Evolutionary conservation across 805 yeast genomes (phyloP).

Genomic region (Kuraishia capsulata): DNA sequence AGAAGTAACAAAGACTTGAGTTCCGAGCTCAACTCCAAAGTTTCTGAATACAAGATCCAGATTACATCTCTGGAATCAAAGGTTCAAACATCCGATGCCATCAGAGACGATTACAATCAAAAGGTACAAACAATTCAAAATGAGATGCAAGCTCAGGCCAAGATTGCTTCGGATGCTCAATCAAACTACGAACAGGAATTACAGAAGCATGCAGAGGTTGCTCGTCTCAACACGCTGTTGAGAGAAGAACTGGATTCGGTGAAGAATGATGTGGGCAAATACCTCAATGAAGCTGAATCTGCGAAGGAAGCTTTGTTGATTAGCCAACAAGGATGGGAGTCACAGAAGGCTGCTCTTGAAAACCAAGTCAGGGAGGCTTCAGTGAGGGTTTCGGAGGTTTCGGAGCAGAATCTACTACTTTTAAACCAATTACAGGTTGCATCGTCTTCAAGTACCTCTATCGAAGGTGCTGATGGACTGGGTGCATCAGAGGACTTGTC

Average conservation of each 20-base stretch:
- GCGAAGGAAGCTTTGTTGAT: conserved; percentile 22
- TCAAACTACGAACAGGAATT: conserved; percentile 47
- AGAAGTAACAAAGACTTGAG: conserved; percentile 3
- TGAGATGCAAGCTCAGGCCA: conserved; percentile 34
- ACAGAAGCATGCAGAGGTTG: conserved; percentile 42
- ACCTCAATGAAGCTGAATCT: background rate
- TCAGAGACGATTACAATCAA: conserved; percentile 20
- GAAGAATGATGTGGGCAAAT: background rate
- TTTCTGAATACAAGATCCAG: conserved; percentile 3
- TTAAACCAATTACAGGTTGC: conserved; percentile 52
- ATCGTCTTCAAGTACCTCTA: conserved; percentile 5
- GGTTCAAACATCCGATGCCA: conserved; percentile 14
- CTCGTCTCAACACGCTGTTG: conserved; percentile 16
- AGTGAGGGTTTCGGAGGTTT: conserved; percentile 47
- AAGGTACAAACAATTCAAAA: conserved; percentile 19
- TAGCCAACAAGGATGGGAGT: conserved; percentile 35
- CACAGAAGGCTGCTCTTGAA: conserved; percentile 21
- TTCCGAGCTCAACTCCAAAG: background rate
- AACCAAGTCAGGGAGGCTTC: conserved; percentile 31
- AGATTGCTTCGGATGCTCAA: conserved; percentile 40
- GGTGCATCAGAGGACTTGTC: conserved; percentile 29
- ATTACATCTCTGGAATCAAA: conserved; percentile 10
- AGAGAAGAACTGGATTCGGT: background rate
- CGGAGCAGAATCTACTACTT: conserved; percentile 50
- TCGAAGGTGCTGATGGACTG: conserved; percentile 4